Base-by-base conservation (phyloP, 1,284 basidiomycete species). In the Apiotrichum siamense region DNA sequence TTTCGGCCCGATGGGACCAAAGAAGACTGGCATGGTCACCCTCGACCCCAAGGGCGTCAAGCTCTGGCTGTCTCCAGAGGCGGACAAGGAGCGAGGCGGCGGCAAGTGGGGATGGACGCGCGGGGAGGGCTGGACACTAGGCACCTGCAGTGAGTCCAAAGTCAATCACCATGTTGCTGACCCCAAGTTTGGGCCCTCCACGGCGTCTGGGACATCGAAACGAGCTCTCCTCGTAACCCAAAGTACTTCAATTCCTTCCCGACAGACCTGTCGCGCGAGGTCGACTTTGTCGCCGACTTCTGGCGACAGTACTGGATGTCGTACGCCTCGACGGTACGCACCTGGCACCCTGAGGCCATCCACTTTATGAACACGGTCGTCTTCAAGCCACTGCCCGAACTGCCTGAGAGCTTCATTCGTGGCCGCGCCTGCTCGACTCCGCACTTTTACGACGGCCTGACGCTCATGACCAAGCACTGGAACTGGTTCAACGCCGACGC, bases 391-490 rank as follows among this genome's bases (percentile, higher is more conserved):
- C 92, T 91, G 0, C 76, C 78, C 3, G 58, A 66, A 23, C 75
- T 89, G 4, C 77, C 80, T 3, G 80, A 82, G 31, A 78, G 78
- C 3, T 75, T 83, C 39, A 76, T 93, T 15, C 75, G 78, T 38
- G 84, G 85, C 0, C 82, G 94, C 2, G 85, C 81, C 10, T 88
- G 82, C 47, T 85, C 87, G 55, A 86, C 88, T 0, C 80, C 84
- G 0, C 94, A 98, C 73, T 98, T 91, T 70, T 98, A 97, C 70
- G 94, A 98, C 65, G 94, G 94, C 2, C 77, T 97, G 39, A 80
- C 79, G 12, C 69, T 81, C 47, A 68, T 80, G 59, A 88, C 87
- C 31, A 78, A 86, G 27, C 88, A 92, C 62, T 94, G 89, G 92
- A 87, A 92, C 67, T 91, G 87, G 88, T 90, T 94, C 79, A 97